Base-by-base conservation (phyloP, 1,139 yeast genomes). In the Taphrina sp. region DNA sequence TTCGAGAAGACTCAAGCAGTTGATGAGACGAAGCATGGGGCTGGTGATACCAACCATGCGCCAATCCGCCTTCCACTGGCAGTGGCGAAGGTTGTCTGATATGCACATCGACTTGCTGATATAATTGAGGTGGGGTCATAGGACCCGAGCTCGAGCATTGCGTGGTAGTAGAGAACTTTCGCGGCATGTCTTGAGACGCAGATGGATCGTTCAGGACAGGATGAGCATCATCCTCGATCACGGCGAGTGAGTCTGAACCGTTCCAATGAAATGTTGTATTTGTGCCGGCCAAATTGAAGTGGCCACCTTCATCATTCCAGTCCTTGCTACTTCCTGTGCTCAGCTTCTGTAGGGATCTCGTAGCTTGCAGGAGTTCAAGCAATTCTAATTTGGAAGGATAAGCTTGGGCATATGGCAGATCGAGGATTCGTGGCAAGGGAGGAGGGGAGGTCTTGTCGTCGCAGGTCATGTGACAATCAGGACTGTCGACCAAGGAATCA, bases 331-430 rank as follows among this genome's bases (percentile, higher is more conserved):
- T 38, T 3, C 47, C 47, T 8, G 47, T 38, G 3, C 38, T 29
- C 14, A 49, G 22, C 17, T 39, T 29, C 26, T 49, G 54, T 29
- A 49, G 41, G 2, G 54, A 49, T 12, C 54, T 26, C 19, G 54
- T 39, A n/a, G 54, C 54, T 8, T 46, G 54, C 12, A 49, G 24
- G 12, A 49, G 39, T 23, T 49, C 54, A 8, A 49, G 39, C 29
- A 49, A 36, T 34, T 49, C 54, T 20, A 34, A 22, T 24, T 49
- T 38, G 24, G 54, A 49, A 7, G 46, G 54, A 33, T 31, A 43
- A 17, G 20, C 22, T 23, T 23, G 38, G 20, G 22, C 29, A 17
- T 29, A 31, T 19, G 36, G 29, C 29, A 43, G 26, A 19, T 31
- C n/a, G 26, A 43, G 38, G 38, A 43, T 43, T n/a, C 37, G 47